phyloP scores from a whole-genome alignment of 495 filamentous ascomycete genomes.

The Penicillium taxi region DNA sequence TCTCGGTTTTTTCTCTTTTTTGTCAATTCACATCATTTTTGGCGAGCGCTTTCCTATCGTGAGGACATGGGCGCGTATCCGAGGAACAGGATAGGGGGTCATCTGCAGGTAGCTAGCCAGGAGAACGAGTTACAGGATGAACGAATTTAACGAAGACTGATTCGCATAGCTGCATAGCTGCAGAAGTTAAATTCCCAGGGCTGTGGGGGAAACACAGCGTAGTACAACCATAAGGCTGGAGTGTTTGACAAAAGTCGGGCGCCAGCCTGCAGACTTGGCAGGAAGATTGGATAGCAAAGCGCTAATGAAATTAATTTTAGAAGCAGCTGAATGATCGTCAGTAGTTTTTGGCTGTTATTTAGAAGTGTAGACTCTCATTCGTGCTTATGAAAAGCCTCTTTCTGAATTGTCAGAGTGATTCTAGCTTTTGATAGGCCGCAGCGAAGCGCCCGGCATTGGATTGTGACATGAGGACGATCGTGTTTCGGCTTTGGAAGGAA shows the following conservation, averaged over 20 bases:
- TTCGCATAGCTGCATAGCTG: too few relatives aligned
- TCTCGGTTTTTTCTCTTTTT: background rate
- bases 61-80: conserved; percentile 9
- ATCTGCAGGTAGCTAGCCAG: background rate
- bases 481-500: too few relatives aligned
- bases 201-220: background rate
- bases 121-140: background rate
- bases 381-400: background rate
- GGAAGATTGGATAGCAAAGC: conserved; percentile 4
- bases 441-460: conserved; percentile 17
- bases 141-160: too few relatives aligned
- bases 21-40: conserved; percentile 1
- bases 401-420: background rate
- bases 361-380: conserved; percentile 4
- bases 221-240: background rate
- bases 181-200: conserved; percentile 6
- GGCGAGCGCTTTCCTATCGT: conserved; percentile 13
- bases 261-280: conserved; percentile 22
- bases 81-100: conserved; percentile 1
- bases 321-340: background rate
- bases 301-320: conserved; percentile 9
- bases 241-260: conserved; percentile 7
- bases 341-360: background rate
- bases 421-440: conserved; percentile 14
- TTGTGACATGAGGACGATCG: conserved; percentile 7